A percentile compares a stretch with the other conserved stretches of the same genome.
Evolutionary conservation across 1,139 yeast species (phyloP).

Genomic region (Lodderomyces orthopsilosis): DNA sequence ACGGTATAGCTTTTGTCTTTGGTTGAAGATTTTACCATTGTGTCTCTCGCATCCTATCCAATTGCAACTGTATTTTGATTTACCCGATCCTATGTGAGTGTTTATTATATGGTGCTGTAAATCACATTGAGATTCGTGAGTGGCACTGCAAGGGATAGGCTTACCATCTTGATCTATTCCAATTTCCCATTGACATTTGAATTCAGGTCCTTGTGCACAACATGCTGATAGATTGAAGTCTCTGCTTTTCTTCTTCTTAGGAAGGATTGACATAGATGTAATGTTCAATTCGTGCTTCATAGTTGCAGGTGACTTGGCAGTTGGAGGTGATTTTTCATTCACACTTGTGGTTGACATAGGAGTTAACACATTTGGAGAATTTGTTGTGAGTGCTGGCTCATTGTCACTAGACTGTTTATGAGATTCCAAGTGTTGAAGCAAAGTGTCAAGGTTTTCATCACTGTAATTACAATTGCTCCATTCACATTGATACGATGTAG

Average conservation of each 20-base stretch:
- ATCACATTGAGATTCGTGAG: slow-evolving; percentile 52
- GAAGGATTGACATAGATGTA: slow-evolving; percentile 35
- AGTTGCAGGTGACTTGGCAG: not conserved
- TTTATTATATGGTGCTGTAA: slow-evolving; percentile 68
- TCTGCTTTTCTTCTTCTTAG: slow-evolving; percentile 19
- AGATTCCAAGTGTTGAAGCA: slow-evolving; percentile 60
- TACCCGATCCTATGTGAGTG: slow-evolving; percentile 72
- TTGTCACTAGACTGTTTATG: slow-evolving; percentile 35
- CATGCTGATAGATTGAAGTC: slow-evolving; percentile 9
- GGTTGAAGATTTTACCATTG: slow-evolving; percentile 61
- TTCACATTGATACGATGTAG: slow-evolving; percentile 51
- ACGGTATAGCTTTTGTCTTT: slow-evolving; percentile 80
- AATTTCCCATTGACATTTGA: slow-evolving; percentile 48
- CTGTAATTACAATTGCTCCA: slow-evolving; percentile 69
- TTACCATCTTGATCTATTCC: slow-evolving; percentile 30
- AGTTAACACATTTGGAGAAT: slow-evolving; percentile 13
- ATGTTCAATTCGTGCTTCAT: slow-evolving; percentile 22
- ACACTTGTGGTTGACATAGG: slow-evolving; percentile 16
- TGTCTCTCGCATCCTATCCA: slow-evolving; percentile 81
- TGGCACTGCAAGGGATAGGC: slow-evolving; percentile 44
- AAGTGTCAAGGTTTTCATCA: slow-evolving; percentile 48
- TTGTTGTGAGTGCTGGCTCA: slow-evolving; percentile 5
- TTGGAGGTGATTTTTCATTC: slow-evolving; percentile 1
- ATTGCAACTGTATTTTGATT: slow-evolving; percentile 62
- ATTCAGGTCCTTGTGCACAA: slow-evolving; percentile 11